These are phyloP conservation scores for Blastomyces percursus DNA, from an alignment of 2,329 filamentous ascomycete species.

Conservation along the genomic window DNA sequence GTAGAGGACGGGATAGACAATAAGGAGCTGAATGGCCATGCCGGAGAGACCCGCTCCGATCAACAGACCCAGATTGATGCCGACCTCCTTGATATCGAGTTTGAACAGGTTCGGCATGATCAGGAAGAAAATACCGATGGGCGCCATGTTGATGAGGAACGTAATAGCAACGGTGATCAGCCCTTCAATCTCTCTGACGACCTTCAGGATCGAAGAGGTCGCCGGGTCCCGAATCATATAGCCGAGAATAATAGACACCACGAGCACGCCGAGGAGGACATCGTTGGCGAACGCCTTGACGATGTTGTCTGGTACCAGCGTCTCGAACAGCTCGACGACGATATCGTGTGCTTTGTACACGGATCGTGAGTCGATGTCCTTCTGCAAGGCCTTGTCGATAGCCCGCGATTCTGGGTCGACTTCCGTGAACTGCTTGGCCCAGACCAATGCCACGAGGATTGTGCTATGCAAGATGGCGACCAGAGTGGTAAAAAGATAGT, in stretches of 20 bases:
- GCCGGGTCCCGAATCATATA: constrained; percentile 35
- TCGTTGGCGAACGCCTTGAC: constrained; percentile 39
- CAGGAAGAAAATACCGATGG: constrained; percentile 45
- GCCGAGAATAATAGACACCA: constrained; percentile 38
- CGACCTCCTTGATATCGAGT: constrained; percentile 40
- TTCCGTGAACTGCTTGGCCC: constrained; percentile 37
- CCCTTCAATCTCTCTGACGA: constrained; percentile 39
- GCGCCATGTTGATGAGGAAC: constrained; percentile 40
- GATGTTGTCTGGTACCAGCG: constrained; percentile 42
- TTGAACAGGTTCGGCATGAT: constrained; percentile 44
- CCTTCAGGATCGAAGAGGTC: constrained; percentile 32
- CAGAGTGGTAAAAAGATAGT: constrained; percentile 42
- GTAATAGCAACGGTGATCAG: constrained; percentile 40
- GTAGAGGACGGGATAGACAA: constrained; percentile 38
- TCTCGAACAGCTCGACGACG: constrained; percentile 41
- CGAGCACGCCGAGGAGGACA: constrained; percentile 38
- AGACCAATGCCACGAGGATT: constrained; percentile 39
- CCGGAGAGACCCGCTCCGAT: constrained; percentile 39
- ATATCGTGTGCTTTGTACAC: constrained; percentile 32
- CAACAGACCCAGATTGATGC: constrained; percentile 40
- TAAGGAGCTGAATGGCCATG: constrained; percentile 40
- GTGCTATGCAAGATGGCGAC: constrained; percentile 40
- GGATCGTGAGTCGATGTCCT: constrained; percentile 27
- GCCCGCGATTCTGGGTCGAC: not conserved
- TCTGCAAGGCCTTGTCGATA: constrained; percentile 10